Evolutionary conservation across 1,284 basidiomycete species (phyloP).

Genomic region (Ustilago xerochloae): DNA sequence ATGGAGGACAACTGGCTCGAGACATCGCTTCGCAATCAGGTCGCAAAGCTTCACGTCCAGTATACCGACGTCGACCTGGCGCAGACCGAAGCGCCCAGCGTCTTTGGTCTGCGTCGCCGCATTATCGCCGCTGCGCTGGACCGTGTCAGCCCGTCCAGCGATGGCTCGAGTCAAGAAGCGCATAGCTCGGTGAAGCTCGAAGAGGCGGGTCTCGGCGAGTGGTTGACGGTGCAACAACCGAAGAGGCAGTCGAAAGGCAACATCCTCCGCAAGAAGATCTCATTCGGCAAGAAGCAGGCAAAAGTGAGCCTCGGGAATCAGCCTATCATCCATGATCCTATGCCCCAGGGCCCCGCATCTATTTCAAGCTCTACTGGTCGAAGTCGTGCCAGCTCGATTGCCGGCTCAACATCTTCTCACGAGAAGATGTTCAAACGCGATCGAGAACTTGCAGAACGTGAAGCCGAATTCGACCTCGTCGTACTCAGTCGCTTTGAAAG

Average conservation of each 20-base stretch:
- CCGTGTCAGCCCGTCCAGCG: constrained; percentile 1
- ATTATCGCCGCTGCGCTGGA: constrained; percentile 43
- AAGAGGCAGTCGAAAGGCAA: constrained; percentile 29
- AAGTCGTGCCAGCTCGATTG: constrained; percentile 6
- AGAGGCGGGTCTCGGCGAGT: constrained; percentile 17
- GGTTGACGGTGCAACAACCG: constrained; percentile 12
- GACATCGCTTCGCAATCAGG: constrained; percentile 34
- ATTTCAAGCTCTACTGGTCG: neutral
- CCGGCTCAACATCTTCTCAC: constrained; percentile 12
- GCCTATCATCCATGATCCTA: constrained; percentile 14
- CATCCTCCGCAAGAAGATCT: constrained; percentile 37
- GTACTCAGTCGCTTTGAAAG: constrained; percentile 42
- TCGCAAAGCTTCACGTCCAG: constrained; percentile 31
- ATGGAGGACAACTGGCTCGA: constrained; percentile 42
- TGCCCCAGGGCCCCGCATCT: constrained; percentile 5
- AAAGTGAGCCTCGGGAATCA: constrained; percentile 9
- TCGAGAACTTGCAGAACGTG: constrained; percentile 33
- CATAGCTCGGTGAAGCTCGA: constrained; percentile 3
- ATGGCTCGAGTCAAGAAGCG: neutral
- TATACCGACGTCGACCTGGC: constrained; percentile 25
- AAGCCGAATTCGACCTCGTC: constrained; percentile 38
- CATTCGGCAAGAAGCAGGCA: constrained; percentile 27
- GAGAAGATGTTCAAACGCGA: constrained; percentile 40
- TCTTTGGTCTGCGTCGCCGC: constrained; percentile 38
- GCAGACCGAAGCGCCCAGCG: constrained; percentile 36